These are phyloP conservation scores for Aureobasidium sp. DNA, from an alignment of 2,329 filamentous ascomycete species.

Conservation along the genomic window DNA sequence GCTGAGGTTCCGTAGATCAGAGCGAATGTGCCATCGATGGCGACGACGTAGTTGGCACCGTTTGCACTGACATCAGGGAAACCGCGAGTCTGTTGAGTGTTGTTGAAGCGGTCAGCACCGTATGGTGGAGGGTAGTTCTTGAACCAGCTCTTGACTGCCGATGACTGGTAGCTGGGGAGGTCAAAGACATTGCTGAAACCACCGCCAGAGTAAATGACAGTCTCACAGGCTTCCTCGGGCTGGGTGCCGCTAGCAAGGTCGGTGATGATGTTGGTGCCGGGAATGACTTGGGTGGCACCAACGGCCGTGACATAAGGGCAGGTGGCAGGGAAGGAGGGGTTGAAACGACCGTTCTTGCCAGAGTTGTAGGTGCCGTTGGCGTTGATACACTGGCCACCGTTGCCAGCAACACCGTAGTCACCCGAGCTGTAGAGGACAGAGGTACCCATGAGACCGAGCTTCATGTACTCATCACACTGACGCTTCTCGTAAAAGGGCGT, in stretches of 20 bases:
- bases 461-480: constrained; percentile 50
- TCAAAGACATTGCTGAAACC: constrained; percentile 44
- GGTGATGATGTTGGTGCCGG: constrained; percentile 31
- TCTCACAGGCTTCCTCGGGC: constrained; percentile 39
- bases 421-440: constrained; percentile 44
- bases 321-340: constrained; percentile 38
- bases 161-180: constrained; percentile 39
- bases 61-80: constrained; percentile 36
- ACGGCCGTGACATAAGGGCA: constrained; percentile 46
- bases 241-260: constrained; percentile 19
- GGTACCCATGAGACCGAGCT: constrained; percentile 46
- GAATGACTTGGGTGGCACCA: constrained; percentile 41
- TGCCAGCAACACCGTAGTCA: constrained; percentile 33
- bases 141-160: constrained; percentile 34
- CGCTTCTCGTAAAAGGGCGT: constrained; percentile 41
- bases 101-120: constrained; percentile 39
- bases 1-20: constrained; percentile 45
- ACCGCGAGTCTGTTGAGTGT: constrained; percentile 35
- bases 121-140: constrained; percentile 34
- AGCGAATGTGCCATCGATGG: constrained; percentile 34
- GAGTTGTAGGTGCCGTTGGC: constrained; percentile 26
- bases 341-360: constrained; percentile 31
- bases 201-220: constrained; percentile 38
- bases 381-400: constrained; percentile 32
- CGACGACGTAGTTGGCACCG: constrained; percentile 24